Base-by-base conservation (phyloP, 768 basidiomycete genomes). In the Leccinum sublutescens region DNA sequence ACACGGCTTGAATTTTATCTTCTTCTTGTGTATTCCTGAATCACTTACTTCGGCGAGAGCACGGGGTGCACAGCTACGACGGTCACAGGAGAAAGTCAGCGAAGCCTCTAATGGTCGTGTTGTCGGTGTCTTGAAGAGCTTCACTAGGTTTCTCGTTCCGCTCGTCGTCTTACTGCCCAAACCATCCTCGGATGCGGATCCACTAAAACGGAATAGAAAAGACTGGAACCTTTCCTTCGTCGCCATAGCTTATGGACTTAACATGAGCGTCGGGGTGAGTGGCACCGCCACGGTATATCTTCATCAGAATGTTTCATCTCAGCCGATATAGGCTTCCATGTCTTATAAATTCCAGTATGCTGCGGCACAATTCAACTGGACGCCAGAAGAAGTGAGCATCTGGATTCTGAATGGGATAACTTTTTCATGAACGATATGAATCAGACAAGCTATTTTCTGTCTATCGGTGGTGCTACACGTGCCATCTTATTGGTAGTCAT, bases 361-460 rank as follows among this genome's bases (percentile, higher is more conserved):
- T 2, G 77, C 81, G 8, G 72, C 77, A 0, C 78, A 75, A 3
- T 92, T 88, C 69, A 77, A 79, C 3, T 93, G 89, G 91, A 79
- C 73, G 25, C 78, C 89, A 21, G 86, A 88, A 75, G 76, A 72
- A 57, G 88, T 89, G 62, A 36, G 81, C 66, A 5, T 36, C 48
- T 31, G n/a, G 14, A 23, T 56, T 9, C 19, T 19, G 34, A 40
- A 17, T 23, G 17, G 21, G 17, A 59, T 49, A 27, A 36, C 19
- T 47, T 19, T 0, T 50, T 36, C 21, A 27, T 50, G 59, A 53
- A 55, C 56, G 17, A 47, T 10, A 5, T 47, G 15, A 29, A 50
- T 23, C 56, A 91, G 89, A 69, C 86, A n/a, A 88, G 88, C 19
- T 91, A 91, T 66, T 91, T 80, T 76, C 65, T 90, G 11, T 87